Base-by-base conservation (phyloP, 2,329 filamentous ascomycete species). In the Hymenoscyphus salicellus region DNA sequence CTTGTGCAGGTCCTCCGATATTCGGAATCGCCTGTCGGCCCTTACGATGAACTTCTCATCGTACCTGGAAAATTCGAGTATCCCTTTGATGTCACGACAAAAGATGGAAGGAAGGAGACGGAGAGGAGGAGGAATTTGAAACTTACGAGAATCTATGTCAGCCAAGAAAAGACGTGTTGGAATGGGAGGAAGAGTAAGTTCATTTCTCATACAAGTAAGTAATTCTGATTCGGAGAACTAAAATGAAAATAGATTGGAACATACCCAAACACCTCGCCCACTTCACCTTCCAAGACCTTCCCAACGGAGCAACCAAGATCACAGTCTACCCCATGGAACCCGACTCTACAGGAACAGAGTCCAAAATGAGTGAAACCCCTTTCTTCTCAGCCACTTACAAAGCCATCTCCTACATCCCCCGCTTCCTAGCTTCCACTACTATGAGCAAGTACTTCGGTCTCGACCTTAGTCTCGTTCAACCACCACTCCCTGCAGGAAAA, bases 131-230 rank as follows among this genome's bases (percentile, higher is more conserved):
- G 73, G 46, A 80, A 78, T 58, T 70, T 75, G 7, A 76, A 80
- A 38, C 79, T 84, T 68, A 83, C 82, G n/a, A 78, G 82, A 26
- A 82, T 84, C 11, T 85, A 84, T 68, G 83, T 85, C 16, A 84
- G 82, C 23, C 80, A 83, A 66, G 80, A 81, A 67, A 70, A 81
- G 26, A 83, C 81, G 0, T 81, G 80, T 67, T 84, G 80, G 74
- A 85, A 85, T 64, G 83, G 83, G 8, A 74, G 83, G 46, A 78
- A 75, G 36, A 83, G 82, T 83, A 69, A 71, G 77, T 73, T 49
- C 4, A 11, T 2, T 46, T 17, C 11, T 26, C 20, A 49, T 26
- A 49, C 3, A 23, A 23, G 7, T 17, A 23, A 20, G n/a, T 7
- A 3, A 52, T 43, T n/a, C 41, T 43, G 5, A 49, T 26, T 2